phyloP scores from a whole-genome alignment of 1,284 basidiomycete genomes.

The Moniliella sp. region DNA sequence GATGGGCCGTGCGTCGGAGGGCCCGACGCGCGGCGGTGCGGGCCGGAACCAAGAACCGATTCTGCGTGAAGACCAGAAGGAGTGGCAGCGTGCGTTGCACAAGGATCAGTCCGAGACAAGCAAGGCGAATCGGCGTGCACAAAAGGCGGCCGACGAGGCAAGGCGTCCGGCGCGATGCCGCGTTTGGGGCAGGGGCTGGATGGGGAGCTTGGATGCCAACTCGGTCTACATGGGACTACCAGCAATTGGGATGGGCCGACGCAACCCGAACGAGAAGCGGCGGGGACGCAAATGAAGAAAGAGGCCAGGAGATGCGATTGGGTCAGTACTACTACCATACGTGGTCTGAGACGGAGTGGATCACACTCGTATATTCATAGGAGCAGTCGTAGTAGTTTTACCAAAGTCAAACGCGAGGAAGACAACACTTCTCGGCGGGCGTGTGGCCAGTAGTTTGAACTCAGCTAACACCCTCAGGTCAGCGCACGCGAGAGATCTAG shows the following conservation, averaged over 20 bases:
- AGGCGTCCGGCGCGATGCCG: conserved; percentile 12
- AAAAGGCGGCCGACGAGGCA: conserved; percentile 12
- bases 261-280: conserved; percentile 25
- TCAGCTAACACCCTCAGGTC: too few relatives aligned
- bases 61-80: conserved; percentile 28
- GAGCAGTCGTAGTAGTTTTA: too few relatives aligned
- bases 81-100: conserved; percentile 23
- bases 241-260: conserved; percentile 24
- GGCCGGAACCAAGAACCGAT: conserved; percentile 7
- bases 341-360: too few relatives aligned
- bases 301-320: background rate
- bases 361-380: too few relatives aligned
- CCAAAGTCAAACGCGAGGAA: too few relatives aligned
- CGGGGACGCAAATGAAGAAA: conserved; percentile 5
- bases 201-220: conserved; percentile 23
- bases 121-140: conserved; percentile 12
- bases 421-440: too few relatives aligned
- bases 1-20: conserved; percentile 40
- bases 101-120: conserved; percentile 3
- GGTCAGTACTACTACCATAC: too few relatives aligned
- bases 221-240: conserved; percentile 13
- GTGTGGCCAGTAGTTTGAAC: too few relatives aligned
- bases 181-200: conserved; percentile 21
- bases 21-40: conserved; percentile 1
- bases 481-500: too few relatives aligned